A percentile compares a stretch with the other conserved stretches of the same genome.
These are phyloP conservation scores for Pharus latifolius DNA, from an alignment of 176 grass and related monocot species.

Conservation along the genomic window DNA sequence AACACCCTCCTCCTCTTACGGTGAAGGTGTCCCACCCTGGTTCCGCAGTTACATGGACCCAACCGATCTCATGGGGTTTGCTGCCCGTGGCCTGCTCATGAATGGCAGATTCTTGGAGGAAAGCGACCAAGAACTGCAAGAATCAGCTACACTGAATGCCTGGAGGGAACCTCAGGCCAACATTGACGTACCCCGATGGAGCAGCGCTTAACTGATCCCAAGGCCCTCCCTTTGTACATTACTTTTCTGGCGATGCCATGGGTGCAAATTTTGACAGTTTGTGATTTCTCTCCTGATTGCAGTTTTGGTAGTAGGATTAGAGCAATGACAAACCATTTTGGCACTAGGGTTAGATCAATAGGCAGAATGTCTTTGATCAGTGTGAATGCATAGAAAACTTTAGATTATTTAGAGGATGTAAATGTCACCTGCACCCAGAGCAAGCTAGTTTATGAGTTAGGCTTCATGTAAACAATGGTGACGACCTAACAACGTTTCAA, in stretches of 20 bases:
- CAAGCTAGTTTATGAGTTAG: too few relatives aligned
- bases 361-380: too few relatives aligned
- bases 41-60: constrained; percentile 44
- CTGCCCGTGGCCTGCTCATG: constrained; percentile 59
- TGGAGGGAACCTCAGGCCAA: constrained; percentile 19
- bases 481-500: not conserved
- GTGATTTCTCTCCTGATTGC: not conserved
- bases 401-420: not conserved
- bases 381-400: not conserved
- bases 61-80: constrained; percentile 74
- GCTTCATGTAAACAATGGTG: not conserved
- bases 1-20: not conserved
- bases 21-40: constrained; percentile 28
- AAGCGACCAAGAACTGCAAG: constrained; percentile 3
- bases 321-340: not conserved
- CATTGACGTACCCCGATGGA: constrained; percentile 1
- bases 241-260: not conserved
- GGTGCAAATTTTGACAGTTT: not conserved
- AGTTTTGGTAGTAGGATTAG: constrained; percentile 1
- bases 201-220: not conserved
- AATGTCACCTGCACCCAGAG: too few relatives aligned
- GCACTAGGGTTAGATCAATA: not conserved
- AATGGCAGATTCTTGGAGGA: constrained; percentile 46
- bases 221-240: not conserved
- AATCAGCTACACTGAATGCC: not conserved